phyloP scores from a whole-genome alignment of 129 eudicot species.

The Dittrichia graveolens region DNA sequence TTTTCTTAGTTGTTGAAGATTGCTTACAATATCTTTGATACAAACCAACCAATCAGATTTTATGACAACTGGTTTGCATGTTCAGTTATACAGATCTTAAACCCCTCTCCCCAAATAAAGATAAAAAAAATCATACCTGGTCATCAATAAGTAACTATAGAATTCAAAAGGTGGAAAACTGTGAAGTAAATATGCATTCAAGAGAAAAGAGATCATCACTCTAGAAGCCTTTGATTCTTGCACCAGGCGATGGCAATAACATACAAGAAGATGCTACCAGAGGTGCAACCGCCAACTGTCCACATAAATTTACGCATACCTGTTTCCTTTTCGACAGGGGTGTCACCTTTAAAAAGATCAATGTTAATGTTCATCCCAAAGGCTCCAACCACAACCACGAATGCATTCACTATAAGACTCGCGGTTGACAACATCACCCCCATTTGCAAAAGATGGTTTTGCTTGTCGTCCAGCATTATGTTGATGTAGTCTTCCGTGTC shows the following conservation, averaged over 20 bases:
- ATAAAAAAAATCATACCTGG: no score
- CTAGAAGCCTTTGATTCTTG: conserved; percentile 65
- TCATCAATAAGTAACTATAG: background rate
- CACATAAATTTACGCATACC: conserved; percentile 59
- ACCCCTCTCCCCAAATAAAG: no score
- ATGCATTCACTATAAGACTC: conserved; percentile 66
- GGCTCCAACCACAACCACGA: conserved; percentile 71
- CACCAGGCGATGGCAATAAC: conserved; percentile 71
- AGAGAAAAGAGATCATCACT: conserved; percentile 19
- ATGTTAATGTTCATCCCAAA: conserved; percentile 79
- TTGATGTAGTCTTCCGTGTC: conserved; percentile 91
- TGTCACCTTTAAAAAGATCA: conserved; percentile 45
- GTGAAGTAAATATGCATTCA: no score
- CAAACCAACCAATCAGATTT: conserved; percentile 21
- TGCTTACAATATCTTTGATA: conserved; percentile 33
- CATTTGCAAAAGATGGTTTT: conserved; percentile 82
- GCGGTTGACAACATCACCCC: conserved; percentile 83
- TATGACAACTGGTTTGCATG: conserved; percentile 11
- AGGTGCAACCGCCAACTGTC: conserved; percentile 71
- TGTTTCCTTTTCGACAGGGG: conserved; percentile 23
- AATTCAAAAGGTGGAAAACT: no score
- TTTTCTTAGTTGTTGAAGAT: conserved; percentile 43
- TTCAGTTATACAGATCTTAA: no score
- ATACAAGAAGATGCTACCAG: conserved; percentile 58
- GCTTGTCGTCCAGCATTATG: conserved; percentile 88